Base-by-base conservation (phyloP, 208 protist species). In the Acanthamoeba quina region DNA sequence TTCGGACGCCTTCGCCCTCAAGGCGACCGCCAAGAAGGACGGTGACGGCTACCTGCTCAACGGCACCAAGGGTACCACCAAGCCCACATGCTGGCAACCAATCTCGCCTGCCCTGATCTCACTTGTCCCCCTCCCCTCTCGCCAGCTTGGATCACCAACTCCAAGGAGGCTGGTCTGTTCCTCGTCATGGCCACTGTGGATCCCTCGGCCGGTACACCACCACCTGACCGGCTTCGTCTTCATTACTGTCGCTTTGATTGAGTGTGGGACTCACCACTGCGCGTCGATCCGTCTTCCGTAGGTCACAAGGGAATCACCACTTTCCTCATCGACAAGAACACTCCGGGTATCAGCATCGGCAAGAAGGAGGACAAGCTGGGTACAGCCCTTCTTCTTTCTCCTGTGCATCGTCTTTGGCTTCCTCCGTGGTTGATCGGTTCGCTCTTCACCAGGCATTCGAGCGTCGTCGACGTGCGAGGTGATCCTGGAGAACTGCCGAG, bases 381-480 rank as follows among this genome's bases (percentile, higher is more conserved):
- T 47, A 85, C 34, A n/a, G 2, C 10, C 5, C 0, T 7, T 5
- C 29, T 21, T 19, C 13, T 13, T 21, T 21, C 13, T 13, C 54
- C 19, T 21, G 1, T 24, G 54, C 54, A 2, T 58, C 15, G 19
- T 58, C 54, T 26, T 29, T 7, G 15, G 19, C 52, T 86, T 92
- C n/a, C 49, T 44, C 82, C 6, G 26, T 47, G 2, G 41, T 41
- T 29, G 34, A 70, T n/a, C 41, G 7, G 5, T 83, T 34, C 2
- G 24, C 15, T 2, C 52, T 82, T 60, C 21, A 31, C 24, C 21
- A 86, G 96, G 98, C 94, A 99, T 99, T 86, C 96, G 98, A 66
- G 98, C 98, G 6, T 99, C 98, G 72, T 99, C 98, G 3, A 99
- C 99, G 2, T 98, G 98, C 85, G 98, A 99, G 95, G 96, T 99